Evolutionary conservation across 805 yeast species (phyloP).

Genomic region (Middelhovenomyces tepae): DNA sequence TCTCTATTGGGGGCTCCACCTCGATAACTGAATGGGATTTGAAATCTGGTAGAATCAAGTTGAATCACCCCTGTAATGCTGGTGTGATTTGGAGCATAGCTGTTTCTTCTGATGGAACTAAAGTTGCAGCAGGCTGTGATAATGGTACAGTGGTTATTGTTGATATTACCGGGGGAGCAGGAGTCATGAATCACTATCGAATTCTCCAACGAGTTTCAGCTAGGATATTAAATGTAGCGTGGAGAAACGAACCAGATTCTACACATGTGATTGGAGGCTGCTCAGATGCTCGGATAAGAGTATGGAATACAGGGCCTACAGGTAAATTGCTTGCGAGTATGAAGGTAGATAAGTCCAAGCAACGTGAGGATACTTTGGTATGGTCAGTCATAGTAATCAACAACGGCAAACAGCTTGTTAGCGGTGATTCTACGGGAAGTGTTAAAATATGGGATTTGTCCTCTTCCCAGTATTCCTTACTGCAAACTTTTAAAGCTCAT

Average conservation of each 20-base stretch:
- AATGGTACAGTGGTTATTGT: conserved; percentile 83
- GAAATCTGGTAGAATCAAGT: conserved; percentile 57
- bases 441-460: conserved; percentile 79
- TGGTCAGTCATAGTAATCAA: conserved; percentile 75
- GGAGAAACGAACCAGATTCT: conserved; percentile 65
- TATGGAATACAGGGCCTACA: conserved; percentile 50
- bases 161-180: conserved; percentile 82
- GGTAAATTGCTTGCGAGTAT: conserved; percentile 75
- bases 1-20: conserved; percentile 92
- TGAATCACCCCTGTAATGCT: conserved; percentile 80
- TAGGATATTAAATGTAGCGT: conserved; percentile 68
- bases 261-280: conserved; percentile 86
- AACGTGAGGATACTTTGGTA: conserved; percentile 71
- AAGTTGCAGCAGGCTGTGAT: conserved; percentile 87
- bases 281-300: conserved; percentile 84
- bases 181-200: conserved; percentile 63
- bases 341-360: conserved; percentile 84
- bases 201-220: conserved; percentile 78
- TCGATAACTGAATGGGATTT: conserved; percentile 89
- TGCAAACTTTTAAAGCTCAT: conserved; percentile 75
- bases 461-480: conserved; percentile 58
- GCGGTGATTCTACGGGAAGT: conserved; percentile 94
- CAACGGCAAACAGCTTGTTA: conserved; percentile 62
- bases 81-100: conserved; percentile 90
- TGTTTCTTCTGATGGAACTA: conserved; percentile 49